A percentile compares a stretch with the other conserved stretches of the same genome.
Conservation (phyloP, 2,329 filamentous ascomycete genomes). For the Capronia epimyces region DNA sequence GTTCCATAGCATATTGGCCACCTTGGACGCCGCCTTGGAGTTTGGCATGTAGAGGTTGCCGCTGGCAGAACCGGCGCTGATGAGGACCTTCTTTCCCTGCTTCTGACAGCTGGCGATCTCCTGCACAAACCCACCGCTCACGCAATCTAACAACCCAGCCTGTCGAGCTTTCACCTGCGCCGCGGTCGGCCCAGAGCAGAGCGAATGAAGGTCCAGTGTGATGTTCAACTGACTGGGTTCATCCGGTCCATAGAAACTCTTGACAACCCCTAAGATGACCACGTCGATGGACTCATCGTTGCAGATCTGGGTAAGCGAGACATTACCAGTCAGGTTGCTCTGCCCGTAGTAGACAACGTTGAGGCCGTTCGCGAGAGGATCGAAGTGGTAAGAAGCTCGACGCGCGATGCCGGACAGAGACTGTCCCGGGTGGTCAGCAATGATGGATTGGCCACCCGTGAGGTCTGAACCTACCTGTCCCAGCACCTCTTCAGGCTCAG, state of each 20-base stretch:
- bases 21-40: constrained; percentile 37
- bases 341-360: constrained; percentile 28
- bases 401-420: neutral
- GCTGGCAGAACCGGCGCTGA: constrained; percentile 45
- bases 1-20: constrained; percentile 48
- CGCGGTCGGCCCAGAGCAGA: constrained; percentile 14
- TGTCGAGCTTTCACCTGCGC: constrained; percentile 15
- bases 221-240: neutral
- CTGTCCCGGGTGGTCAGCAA: neutral
- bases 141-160: constrained; percentile 23
- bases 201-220: constrained; percentile 16
- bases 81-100: constrained; percentile 40
- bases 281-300: constrained; percentile 28
- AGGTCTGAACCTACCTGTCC: too few relatives aligned
- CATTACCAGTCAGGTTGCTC: constrained; percentile 16
- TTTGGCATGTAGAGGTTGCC: constrained; percentile 41
- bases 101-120: constrained; percentile 34
- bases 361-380: neutral
- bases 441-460: too few relatives aligned
- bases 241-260: constrained; percentile 13
- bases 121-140: constrained; percentile 13
- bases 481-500: too few relatives aligned
- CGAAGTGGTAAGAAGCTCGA: neutral
- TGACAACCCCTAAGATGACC: constrained; percentile 30
- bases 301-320: constrained; percentile 26